Evolutionary conservation across 2,329 filamentous ascomycete species (phyloP), one percentile per base, ranked within the genome.

Genomic region (Magnaporthiopsis poae): DNA sequence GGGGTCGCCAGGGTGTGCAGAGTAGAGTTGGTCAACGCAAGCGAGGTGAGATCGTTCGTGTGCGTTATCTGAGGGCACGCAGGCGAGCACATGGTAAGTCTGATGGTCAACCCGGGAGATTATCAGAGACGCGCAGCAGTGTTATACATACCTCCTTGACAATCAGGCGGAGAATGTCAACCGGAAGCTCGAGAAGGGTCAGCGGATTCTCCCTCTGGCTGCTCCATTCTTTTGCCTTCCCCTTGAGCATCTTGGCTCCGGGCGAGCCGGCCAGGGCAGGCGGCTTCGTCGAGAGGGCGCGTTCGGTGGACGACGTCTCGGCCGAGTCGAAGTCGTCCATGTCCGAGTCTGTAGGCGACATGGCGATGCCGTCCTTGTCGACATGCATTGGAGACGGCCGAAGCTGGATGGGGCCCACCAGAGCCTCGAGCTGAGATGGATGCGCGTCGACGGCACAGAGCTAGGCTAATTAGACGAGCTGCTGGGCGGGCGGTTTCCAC

Each of bases 1-100:
- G 91, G 90, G 31, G 91, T 87, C 0, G 90, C 86, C 66, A 95
- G 83, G 61, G 83, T 82, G 77, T 95, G 90, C 15, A 96, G 83
- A 35, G 88, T 87, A 18, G 90, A 92, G 77, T 92, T 90, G 61
- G 90, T 90, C 68, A 92, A 81, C 18, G 90, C 90, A 60, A 95
- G 82, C 18, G 90, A 87, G 0, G 89, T 91, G 68, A 95, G 81
- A 75, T 95, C 91, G 75, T 92, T 94, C 5, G 90, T 92, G 73
- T 92, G 88, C 4, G 88, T 90, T 66, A 93, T 84, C 90, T 92
- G 73, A 62, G 63, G n/a, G n/a, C 18, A 60, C 33, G 33, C n/a
- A 35, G 18, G 31, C 63, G n/a, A 63, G 60, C 52, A 69, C 39
- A 46, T 46, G 39, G 66, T 68, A 36, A 64, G 52, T 25, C 63